A percentile compares a stretch with the other conserved stretches of the same genome.
phyloP scores from a whole-genome alignment of 306 rosid species.

The Abrus precatorius region DNA sequence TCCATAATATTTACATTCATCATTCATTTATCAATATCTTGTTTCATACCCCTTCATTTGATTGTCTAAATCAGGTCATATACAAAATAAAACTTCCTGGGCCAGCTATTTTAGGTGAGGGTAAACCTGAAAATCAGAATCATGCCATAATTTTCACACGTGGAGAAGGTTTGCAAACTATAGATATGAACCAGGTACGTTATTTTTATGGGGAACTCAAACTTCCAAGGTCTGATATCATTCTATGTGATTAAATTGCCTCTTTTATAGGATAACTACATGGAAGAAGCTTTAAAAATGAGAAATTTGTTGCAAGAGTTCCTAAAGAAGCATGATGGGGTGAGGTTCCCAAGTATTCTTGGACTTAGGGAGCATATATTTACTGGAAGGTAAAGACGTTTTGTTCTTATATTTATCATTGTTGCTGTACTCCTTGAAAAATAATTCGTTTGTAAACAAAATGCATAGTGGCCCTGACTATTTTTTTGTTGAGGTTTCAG shows the following conservation, averaged over 20 bases:
- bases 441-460: background rate
- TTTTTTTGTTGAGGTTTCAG: conserved; percentile 63
- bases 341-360: conserved; percentile 86
- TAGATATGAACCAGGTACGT: conserved; percentile 96
- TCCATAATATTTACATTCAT: conserved; percentile 19
- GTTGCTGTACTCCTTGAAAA: background rate
- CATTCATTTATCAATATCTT: background rate
- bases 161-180: conserved; percentile 96
- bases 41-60: conserved; percentile 34
- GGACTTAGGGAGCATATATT: conserved; percentile 98
- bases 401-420: conserved; percentile 24
- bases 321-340: conserved; percentile 89
- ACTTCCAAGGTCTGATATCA: conserved; percentile 29
- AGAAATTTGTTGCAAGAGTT: conserved; percentile 95
- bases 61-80: conserved; percentile 69
- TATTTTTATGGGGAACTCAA: conserved; percentile 8
- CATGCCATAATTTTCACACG: conserved; percentile 96
- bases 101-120: conserved; percentile 95
- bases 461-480: conserved; percentile 39
- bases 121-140: conserved; percentile 99
- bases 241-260: conserved; percentile 33
- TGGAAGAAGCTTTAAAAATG: conserved; percentile 99
- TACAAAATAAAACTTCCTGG: conserved; percentile 98
- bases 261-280: conserved; percentile 80
- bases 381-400: conserved; percentile 80